Evolutionary conservation across 2,329 filamentous ascomycete genomes (phyloP).

Genomic region (Ceratocystis alfenasii): DNA sequence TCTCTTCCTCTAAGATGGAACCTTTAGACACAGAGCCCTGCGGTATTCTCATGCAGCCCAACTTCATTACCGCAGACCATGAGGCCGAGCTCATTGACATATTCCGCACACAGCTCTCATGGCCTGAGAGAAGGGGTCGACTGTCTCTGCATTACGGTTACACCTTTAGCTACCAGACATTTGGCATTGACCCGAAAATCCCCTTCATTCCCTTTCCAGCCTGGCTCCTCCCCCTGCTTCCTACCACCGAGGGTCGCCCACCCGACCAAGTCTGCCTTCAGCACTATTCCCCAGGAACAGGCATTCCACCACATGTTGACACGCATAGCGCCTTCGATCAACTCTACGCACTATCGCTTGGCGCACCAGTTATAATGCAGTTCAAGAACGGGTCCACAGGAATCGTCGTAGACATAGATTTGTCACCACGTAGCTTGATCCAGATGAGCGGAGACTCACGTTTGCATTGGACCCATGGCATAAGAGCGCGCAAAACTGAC

Average conservation of each 20-base stretch:
- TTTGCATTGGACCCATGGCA: slow-evolving; percentile 45
- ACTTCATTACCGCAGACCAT: slow-evolving; percentile 37
- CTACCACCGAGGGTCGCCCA: slow-evolving; percentile 33
- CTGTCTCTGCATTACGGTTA: slow-evolving; percentile 45
- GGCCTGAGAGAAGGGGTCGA: slow-evolving; percentile 34
- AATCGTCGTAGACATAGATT: slow-evolving; percentile 34
- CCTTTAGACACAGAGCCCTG: slow-evolving; percentile 27
- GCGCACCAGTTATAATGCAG: slow-evolving; percentile 35
- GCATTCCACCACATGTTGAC: slow-evolving; percentile 51
- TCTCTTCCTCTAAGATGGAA: slow-evolving; percentile 25
- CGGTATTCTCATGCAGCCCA: slow-evolving; percentile 35
- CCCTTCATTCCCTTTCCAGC: slow-evolving; percentile 40
- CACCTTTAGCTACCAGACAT: slow-evolving; percentile 48
- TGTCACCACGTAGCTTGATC: slow-evolving; percentile 40
- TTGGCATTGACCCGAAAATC: slow-evolving; percentile 39
- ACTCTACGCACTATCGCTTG: slow-evolving; percentile 36
- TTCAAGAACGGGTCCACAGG: slow-evolving; percentile 29
- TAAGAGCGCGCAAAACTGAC: slow-evolving; percentile 43
- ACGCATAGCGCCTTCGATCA: slow-evolving; percentile 40
- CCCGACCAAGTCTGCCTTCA: slow-evolving; percentile 50
- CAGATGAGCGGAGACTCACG: slow-evolving; percentile 39
- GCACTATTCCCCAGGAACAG: slow-evolving; percentile 47
- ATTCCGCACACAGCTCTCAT: slow-evolving; percentile 36
- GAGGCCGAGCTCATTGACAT: slow-evolving; percentile 35
- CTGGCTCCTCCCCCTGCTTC: slow-evolving; percentile 40